Percentiles rank a stretch among this genome's conserved stretches.
Conservation (phyloP, 192 early-diverging fungal species). For the Backusella morwellensis region DNA sequence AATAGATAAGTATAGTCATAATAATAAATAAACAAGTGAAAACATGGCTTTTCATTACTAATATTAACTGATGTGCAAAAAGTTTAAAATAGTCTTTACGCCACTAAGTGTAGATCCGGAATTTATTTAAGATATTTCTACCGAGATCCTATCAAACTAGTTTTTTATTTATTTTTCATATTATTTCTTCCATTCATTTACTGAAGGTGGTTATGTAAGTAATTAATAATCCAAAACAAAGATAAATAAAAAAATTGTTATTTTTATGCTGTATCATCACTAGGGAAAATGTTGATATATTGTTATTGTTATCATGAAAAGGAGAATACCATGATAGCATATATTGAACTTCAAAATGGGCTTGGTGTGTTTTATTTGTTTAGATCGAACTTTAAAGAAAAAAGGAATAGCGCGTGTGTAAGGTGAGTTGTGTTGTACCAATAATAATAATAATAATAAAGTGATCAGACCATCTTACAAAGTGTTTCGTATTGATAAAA, state of each 20-base stretch:
- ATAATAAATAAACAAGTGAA: background rate
- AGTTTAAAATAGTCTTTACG: constrained; percentile 3
- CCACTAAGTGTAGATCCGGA: background rate
- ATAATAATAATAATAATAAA: background rate
- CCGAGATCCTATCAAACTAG: background rate
- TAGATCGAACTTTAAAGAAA: background rate
- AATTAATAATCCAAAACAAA: too few relatives aligned
- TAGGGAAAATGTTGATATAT: too few relatives aligned
- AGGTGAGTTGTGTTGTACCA: background rate
- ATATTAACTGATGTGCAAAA: constrained; percentile 1
- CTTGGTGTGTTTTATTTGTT: constrained; percentile 5
- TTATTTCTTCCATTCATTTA: background rate
- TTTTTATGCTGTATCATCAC: too few relatives aligned
- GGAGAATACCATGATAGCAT: background rate
- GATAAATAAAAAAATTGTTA: too few relatives aligned
- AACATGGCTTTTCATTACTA: background rate
- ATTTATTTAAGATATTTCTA: background rate
- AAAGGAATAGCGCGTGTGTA: background rate
- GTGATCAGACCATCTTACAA: constrained; percentile 6
- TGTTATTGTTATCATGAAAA: too few relatives aligned
- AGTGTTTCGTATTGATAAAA: constrained; percentile 4
- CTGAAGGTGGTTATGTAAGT: background rate
- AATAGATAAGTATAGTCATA: background rate
- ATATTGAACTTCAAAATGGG: background rate
- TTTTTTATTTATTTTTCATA: background rate